phyloP scores from a whole-genome alignment of 2,329 filamentous ascomycete species.

The Sclerotinia glacialis region DNA sequence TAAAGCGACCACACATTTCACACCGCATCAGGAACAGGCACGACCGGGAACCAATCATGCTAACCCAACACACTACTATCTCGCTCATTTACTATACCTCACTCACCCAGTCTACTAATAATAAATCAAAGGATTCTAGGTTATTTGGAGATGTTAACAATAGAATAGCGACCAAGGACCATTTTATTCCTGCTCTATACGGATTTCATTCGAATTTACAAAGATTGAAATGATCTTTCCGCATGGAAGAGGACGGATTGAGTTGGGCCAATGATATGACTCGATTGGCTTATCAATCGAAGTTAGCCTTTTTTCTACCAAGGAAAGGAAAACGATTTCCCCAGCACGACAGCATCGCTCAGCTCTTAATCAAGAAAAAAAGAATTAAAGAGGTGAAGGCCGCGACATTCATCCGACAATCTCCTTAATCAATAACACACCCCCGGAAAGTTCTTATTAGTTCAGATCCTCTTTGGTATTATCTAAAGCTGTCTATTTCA shows the following conservation, averaged over 20 bases:
- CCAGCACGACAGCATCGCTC: neutral
- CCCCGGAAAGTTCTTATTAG: conserved; percentile 7
- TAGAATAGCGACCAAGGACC: neutral
- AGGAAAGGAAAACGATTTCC: conserved; percentile 5
- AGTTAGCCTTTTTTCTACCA: conserved; percentile 4
- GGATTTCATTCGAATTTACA: neutral
- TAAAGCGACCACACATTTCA: conserved; percentile 17
- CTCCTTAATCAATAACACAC: neutral
- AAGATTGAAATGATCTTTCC: neutral
- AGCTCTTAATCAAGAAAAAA: neutral
- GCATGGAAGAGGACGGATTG: neutral
- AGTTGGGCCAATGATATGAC: conserved; percentile 1
- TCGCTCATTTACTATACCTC: neutral
- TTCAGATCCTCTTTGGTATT: neutral
- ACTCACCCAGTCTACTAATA: conserved; percentile 8
- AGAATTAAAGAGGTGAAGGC: conserved; percentile 1
- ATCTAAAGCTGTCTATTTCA: conserved; percentile 3
- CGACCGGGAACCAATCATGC: conserved; percentile 15
- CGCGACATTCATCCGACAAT: conserved; percentile 13
- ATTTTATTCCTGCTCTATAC: neutral
- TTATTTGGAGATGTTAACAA: neutral
- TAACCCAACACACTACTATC: conserved; percentile 18
- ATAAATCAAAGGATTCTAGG: conserved; percentile 3
- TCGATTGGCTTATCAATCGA: conserved; percentile 18
- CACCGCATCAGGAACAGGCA: conserved; percentile 14